Evolutionary conservation across 202 grass and related monocot genomes (phyloP), one percentile per base, ranked within the genome.

Genomic region (Digitaria exilis): DNA sequence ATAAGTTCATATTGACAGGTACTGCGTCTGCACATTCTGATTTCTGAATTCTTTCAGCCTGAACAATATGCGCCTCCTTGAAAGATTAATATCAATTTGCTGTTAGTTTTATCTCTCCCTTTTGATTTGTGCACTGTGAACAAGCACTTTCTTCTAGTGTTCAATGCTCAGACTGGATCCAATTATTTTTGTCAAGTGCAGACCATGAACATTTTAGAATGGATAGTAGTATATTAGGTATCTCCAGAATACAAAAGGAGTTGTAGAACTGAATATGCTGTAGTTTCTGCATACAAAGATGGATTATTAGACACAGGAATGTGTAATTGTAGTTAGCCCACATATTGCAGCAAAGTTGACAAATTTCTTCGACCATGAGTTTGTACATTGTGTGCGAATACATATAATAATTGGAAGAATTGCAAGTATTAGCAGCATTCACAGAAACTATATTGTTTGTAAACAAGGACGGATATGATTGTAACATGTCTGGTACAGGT

Each of bases 1-100:
- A 77, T 0, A 87, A 87, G 6, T 81, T 82, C 63, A 82, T 82
- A 49, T 19, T 87, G 31, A 77, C 85, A 22, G 78, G 79, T 87
- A 81, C 46, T 67, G n/a, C n/a, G n/a, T n/a, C n/a, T n/a, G 51
- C 44, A 4, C 57, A 76, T 42, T 24, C 28, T 37, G 24, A 26
- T 39, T 39, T 39, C n/a, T n/a, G n/a, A n/a, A n/a, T 55, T 64
- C 2, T 19, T 14, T 42, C 60, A n/a, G n/a, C 48, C 63, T 32
- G n/a, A 41, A 78, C 5, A 41, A 13, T 52, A 15, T 35, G 10
- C 3, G 7, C 15, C 3, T 67, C 21, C 31, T 28, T 16, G 19
- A 28, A 65, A 48, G 22, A 44, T n/a, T 63, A 63, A 17, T 46
- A 30, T 29, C 74, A 62, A 11, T 13, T 73, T 77, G 1, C 10